Evolutionary conservation across 2,329 filamentous ascomycete genomes (phyloP), one percentile per base, ranked within the genome.

Genomic region (Aspergillus vadensis): DNA sequence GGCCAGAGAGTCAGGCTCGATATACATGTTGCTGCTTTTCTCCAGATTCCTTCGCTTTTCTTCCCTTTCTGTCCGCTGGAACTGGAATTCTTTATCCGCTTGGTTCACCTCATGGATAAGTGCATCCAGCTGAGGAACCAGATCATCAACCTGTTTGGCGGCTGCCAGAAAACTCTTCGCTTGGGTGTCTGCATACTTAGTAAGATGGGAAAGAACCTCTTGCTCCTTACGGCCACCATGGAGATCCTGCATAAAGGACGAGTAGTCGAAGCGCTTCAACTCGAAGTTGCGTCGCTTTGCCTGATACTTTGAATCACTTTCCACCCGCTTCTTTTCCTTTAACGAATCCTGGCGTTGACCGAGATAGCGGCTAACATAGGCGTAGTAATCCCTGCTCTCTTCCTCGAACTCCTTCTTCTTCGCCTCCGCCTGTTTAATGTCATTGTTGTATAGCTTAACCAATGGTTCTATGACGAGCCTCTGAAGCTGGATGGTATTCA

Each of bases 341-440:
- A 97, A 83, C 7, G 94, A 96, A 76, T 99, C 95, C 73, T 96
- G 92, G 47, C 94, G 87, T 75, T 98, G 94, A 32, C 95, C 95
- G n/a, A 99, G 86, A 77, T 99, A 99, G 50, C 92, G 88, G 64
- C 92, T 91, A 54, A 98, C 91, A 73, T 97, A 99, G 64, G 90
- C 88, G 77, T 99, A 99, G 78, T 97, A 99, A 74, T 99, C 95
- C 75, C 96, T 95, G 80, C 94, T 98, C 75, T 99, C 95, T 71
- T 99, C 95, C 65, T 99, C 95, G 69, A 99, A 99, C 69, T 98
- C 95, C 66, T 95, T 92, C 78, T 95, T 96, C 81, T 99, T 99
- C 43, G 90, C 84, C 72, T 99, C 95, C 25, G 94, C 96, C 76
- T 97, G 92, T 77, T 99, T 99, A 80, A 99, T 98, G 71, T 99